Percentiles rank a stretch among this genome's conserved stretches.
phyloP scores from a whole-genome alignment of 2,329 filamentous ascomycete species.

The Colletotrichum nymphaeae region DNA sequence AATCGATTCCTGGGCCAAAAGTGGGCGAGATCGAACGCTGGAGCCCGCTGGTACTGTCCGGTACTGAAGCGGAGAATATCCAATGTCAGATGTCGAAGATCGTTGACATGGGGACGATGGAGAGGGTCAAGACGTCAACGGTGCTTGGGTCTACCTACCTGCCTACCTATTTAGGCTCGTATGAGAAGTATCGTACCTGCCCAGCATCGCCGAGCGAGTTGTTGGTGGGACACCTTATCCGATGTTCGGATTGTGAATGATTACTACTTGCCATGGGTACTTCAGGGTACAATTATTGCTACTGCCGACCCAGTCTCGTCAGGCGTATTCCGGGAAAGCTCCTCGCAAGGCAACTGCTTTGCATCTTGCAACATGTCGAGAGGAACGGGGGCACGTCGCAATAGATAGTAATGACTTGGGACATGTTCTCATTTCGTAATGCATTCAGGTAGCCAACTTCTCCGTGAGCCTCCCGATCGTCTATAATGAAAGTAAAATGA shows the following conservation, averaged over 20 bases:
- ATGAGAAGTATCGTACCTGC: neutral
- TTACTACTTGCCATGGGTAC: neutral
- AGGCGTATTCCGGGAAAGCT: neutral
- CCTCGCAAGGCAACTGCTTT: neutral
- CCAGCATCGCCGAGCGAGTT: neutral
- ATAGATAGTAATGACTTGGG: neutral
- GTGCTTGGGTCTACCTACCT: neutral
- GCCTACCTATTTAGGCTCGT: neutral
- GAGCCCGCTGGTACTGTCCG: neutral
- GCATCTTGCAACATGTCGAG: neutral
- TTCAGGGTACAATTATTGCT: neutral
- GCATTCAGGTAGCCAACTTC: slow-evolving; percentile 26
- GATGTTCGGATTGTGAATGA: neutral
- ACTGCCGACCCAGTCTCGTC: neutral
- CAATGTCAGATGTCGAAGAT: neutral
- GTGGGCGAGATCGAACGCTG: neutral
- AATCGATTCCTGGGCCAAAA: slow-evolving; percentile 19
- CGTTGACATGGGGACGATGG: neutral
- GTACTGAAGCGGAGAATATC: neutral
- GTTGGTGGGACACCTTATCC: too few relatives aligned
- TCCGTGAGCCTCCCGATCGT: slow-evolving; percentile 20
- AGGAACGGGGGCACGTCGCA: neutral
- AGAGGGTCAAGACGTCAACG: neutral
- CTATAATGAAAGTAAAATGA: slow-evolving; percentile 33
- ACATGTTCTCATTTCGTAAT: slow-evolving; percentile 35